These are phyloP conservation scores for Fraxinus sp. DNA, from an alignment of 305 asterid species.

Conservation along the genomic window DNA sequence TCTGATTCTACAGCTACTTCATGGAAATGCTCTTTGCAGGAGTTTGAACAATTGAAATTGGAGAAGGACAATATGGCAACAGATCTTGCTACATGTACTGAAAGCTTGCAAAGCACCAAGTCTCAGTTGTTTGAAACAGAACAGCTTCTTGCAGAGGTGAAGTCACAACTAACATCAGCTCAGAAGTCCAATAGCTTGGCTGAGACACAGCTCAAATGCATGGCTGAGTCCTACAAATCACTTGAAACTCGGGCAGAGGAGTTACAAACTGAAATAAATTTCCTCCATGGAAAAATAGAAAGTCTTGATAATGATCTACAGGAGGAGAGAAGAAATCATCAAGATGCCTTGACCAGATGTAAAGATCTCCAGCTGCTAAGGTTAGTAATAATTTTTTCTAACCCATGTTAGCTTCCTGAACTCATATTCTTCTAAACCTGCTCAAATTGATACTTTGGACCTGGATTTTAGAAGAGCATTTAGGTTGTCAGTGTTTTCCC, in stretches of 20 bases:
- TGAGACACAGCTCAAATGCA: constrained; percentile 96
- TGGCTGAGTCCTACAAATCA: constrained; percentile 87
- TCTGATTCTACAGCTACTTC: constrained; percentile 59
- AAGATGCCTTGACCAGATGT: constrained; percentile 57
- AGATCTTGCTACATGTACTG: constrained; percentile 60
- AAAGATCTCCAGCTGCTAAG: constrained; percentile 72
- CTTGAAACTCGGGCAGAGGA: constrained; percentile 86
- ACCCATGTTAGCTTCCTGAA: background rate
- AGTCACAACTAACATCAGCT: constrained; percentile 69
- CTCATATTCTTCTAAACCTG: background rate
- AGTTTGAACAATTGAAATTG: constrained; percentile 72
- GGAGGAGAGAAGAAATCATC: constrained; percentile 67
- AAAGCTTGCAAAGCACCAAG: constrained; percentile 62
- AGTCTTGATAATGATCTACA: constrained; percentile 63
- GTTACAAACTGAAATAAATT: constrained; percentile 63
- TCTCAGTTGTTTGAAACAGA: constrained; percentile 67
- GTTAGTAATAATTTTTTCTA: constrained; percentile 32
- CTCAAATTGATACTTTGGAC: background rate
- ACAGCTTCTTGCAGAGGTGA: constrained; percentile 66
- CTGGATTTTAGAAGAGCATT: constrained; percentile 1
- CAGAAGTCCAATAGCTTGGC: constrained; percentile 77
- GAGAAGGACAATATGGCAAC: constrained; percentile 68
- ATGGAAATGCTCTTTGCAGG: constrained; percentile 82
- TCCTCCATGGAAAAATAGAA: constrained; percentile 58
- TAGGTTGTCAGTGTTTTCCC: constrained; percentile 1